A percentile compares a stretch with the other conserved stretches of the same genome.
phyloP scores from a whole-genome alignment of 2,329 filamentous ascomycete genomes.

The Diaporthe helianthi region DNA sequence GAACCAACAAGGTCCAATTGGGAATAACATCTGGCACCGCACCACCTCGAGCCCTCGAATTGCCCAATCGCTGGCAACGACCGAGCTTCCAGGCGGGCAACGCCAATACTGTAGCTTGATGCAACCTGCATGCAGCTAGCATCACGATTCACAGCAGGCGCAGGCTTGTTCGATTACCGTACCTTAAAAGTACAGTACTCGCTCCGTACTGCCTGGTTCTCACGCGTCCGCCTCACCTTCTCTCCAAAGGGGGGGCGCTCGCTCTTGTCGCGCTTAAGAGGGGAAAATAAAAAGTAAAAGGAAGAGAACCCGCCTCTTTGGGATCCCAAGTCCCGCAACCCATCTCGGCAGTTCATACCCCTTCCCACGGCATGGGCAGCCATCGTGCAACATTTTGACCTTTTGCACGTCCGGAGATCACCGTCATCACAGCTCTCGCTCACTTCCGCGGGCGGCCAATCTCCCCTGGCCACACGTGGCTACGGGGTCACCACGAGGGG shows the following conservation, averaged over 20 bases:
- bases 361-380: neutral
- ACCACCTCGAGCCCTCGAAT: neutral
- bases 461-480: constrained; percentile 12
- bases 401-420: constrained; percentile 7
- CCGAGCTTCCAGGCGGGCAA: constrained; percentile 12
- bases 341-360: constrained; percentile 17
- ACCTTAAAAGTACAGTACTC: neutral
- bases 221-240: neutral
- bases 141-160: too few relatives aligned
- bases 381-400: constrained; percentile 13
- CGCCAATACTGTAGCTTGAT: too few relatives aligned
- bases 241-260: neutral
- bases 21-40: neutral
- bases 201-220: neutral
- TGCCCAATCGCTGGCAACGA: constrained; percentile 15
- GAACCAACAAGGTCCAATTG: constrained; percentile 5
- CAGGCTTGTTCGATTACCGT: neutral
- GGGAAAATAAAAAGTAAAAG: neutral
- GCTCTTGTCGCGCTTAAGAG: constrained; percentile 22
- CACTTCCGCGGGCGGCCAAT: constrained; percentile 18
- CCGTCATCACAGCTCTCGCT: constrained; percentile 19
- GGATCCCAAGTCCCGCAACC: constrained; percentile 7
- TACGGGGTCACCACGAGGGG: constrained; percentile 25
- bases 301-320: neutral
- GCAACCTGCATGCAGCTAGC: constrained; percentile 24